Evolutionary conservation across 2,329 filamentous ascomycete species (phyloP).

Genomic region (Drechslerella dactyloides): DNA sequence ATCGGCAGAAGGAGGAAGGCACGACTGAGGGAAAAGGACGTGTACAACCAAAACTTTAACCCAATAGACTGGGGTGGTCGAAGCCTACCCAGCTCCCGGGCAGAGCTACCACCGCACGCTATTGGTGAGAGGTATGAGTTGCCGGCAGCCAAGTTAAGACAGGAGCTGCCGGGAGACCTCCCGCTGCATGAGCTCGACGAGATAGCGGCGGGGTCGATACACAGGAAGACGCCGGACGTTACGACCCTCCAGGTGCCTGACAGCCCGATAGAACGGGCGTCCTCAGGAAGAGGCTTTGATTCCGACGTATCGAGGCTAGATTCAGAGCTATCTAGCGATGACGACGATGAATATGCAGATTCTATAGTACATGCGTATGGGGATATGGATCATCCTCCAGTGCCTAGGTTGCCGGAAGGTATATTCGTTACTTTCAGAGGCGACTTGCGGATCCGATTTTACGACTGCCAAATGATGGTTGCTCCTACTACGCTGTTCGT

Average conservation of each 20-base stretch:
- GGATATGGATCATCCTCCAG: slow-evolving; percentile 15
- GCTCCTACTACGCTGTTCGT: too few species aligned
- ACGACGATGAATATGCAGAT: slow-evolving; percentile 32
- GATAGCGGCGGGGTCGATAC: not conserved
- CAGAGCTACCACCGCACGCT: slow-evolving; percentile 36
- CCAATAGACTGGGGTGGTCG: slow-evolving; percentile 38
- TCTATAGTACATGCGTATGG: slow-evolving; percentile 40
- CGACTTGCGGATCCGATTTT: not conserved
- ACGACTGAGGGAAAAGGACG: slow-evolving; percentile 34
- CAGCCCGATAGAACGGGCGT: slow-evolving; percentile 46
- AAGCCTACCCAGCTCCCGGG: slow-evolving; percentile 43
- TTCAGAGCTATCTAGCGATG: slow-evolving; percentile 37
- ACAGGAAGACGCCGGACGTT: slow-evolving; percentile 21
- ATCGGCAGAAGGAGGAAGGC: slow-evolving; percentile 36
- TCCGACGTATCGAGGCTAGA: slow-evolving; percentile 46
- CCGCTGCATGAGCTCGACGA: slow-evolving; percentile 37
- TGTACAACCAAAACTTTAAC: slow-evolving; percentile 35
- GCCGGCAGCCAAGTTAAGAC: slow-evolving; percentile 36
- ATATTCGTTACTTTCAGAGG: not conserved
- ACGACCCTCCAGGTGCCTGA: slow-evolving; percentile 31
- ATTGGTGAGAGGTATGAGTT: slow-evolving; percentile 32
- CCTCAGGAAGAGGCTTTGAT: slow-evolving; percentile 37
- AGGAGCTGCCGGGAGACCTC: slow-evolving; percentile 34
- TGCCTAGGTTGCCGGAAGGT: not conserved
- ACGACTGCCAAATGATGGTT: slow-evolving; percentile 10